Percentiles rank a stretch among this genome's conserved stretches.
Conservation (phyloP, 2,329 filamentous ascomycete genomes). For the Davidsoniella eucalypti region DNA sequence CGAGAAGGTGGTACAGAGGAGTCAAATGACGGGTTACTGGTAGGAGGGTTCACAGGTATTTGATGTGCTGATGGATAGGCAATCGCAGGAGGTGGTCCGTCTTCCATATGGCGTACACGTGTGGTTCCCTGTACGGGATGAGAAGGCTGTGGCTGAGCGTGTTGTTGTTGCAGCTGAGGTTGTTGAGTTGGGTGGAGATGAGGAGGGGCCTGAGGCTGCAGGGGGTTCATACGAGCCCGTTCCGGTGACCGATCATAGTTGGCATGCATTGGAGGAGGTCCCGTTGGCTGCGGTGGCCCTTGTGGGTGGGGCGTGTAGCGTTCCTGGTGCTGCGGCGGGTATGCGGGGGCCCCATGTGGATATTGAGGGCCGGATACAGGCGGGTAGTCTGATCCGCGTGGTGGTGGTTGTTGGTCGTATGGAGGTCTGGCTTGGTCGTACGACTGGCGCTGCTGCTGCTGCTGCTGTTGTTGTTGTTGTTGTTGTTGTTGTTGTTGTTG, state of each 20-base stretch:
- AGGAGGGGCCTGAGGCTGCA: slow-evolving; percentile 15
- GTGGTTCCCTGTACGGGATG: neutral
- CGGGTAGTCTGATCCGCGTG: neutral
- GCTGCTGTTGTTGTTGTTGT: slow-evolving; percentile 16
- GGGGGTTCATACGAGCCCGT: slow-evolving; percentile 17
- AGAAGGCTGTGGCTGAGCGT: neutral
- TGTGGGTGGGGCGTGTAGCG: slow-evolving; percentile 11
- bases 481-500: slow-evolving; percentile 1
- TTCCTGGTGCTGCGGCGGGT: slow-evolving; percentile 1
- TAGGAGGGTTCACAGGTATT: neutral
- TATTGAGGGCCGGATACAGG: slow-evolving; percentile 14
- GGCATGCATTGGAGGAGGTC: neutral
- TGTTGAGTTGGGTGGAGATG: slow-evolving; percentile 20
- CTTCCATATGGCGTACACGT: slow-evolving; percentile 28
- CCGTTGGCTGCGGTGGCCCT: neutral
- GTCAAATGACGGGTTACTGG: slow-evolving; percentile 13
- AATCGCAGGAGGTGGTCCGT: slow-evolving; percentile 32
- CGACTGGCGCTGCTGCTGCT: slow-evolving; percentile 21
- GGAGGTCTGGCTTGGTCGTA: slow-evolving; percentile 15
- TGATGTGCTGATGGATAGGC: slow-evolving; percentile 22
- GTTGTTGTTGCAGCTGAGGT: slow-evolving; percentile 11
- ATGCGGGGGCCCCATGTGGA: slow-evolving; percentile 10
- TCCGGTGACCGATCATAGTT: slow-evolving; percentile 18
- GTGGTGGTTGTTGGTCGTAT: neutral
- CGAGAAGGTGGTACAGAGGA: slow-evolving; percentile 21